A percentile compares a stretch with the other conserved stretches of the same genome.
Conservation (phyloP, 768 basidiomycete genomes). For the Suillus bovinus region DNA sequence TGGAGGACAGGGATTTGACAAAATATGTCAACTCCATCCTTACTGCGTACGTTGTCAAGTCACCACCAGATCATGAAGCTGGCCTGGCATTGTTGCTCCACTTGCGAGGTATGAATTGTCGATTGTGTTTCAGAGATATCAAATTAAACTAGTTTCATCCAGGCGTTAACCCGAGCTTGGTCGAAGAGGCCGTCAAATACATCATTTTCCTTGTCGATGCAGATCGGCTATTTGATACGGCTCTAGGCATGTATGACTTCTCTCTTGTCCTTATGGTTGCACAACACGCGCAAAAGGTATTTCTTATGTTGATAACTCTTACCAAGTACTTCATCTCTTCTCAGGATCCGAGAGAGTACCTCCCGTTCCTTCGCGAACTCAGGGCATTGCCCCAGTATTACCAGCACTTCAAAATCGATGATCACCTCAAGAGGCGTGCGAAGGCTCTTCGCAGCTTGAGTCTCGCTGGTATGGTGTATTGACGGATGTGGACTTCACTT, state of each 20-base stretch:
- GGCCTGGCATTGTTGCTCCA: conserved; percentile 73
- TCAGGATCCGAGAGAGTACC: conserved; percentile 96
- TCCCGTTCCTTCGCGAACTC: conserved; percentile 93
- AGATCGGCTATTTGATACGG: conserved; percentile 87
- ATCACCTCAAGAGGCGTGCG: conserved; percentile 76
- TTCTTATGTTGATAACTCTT: conserved; percentile 7
- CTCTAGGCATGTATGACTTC: conserved; percentile 99
- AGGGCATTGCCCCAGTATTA: conserved; percentile 72
- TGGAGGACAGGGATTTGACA: conserved; percentile 70
- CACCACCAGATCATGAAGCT: conserved; percentile 87
- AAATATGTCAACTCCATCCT: conserved; percentile 89
- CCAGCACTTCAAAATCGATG: conserved; percentile 90
- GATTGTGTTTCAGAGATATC: neutral
- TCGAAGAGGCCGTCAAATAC: conserved; percentile 97
- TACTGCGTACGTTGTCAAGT: conserved; percentile 91
- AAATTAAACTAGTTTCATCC: neutral
- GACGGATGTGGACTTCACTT: neutral
- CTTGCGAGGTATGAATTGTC: conserved; percentile 61
- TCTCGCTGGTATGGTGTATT: conserved; percentile 56
- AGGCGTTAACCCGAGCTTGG: conserved; percentile 61
- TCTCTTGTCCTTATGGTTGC: conserved; percentile 93
- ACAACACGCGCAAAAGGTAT: conserved; percentile 94
- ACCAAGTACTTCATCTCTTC: neutral
- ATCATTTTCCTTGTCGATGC: conserved; percentile 98
- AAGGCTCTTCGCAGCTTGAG: conserved; percentile 76